phyloP scores from a whole-genome alignment of 2,329 filamentous ascomycete species.

The Epichloe uncinata region DNA sequence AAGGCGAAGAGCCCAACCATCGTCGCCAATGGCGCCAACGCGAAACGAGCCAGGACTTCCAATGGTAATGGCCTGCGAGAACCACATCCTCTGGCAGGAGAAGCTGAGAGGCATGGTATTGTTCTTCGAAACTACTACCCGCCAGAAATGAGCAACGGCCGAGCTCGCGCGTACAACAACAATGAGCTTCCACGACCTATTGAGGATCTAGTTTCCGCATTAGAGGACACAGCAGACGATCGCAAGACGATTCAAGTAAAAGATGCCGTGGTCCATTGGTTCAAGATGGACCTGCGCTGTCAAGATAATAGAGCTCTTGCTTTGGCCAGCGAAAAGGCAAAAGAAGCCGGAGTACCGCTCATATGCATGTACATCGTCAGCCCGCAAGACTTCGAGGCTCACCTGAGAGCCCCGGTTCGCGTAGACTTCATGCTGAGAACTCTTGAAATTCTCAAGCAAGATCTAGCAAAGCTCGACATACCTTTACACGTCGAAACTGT shows the following conservation, averaged over 20 bases:
- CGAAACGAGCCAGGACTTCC: conserved; percentile 20
- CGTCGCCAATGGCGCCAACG: conserved; percentile 12
- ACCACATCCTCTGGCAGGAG: conserved; percentile 32
- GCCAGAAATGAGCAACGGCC: conserved; percentile 69
- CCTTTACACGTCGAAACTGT: conserved; percentile 66
- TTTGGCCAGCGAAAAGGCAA: conserved; percentile 52
- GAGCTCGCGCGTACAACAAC: conserved; percentile 61
- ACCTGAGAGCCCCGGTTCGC: conserved; percentile 56
- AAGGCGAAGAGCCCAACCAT: conserved; percentile 12
- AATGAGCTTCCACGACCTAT: conserved; percentile 60
- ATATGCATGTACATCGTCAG: conserved; percentile 69
- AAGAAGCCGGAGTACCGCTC: conserved; percentile 54
- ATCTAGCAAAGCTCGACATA: conserved; percentile 59
- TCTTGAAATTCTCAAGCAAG: conserved; percentile 48
- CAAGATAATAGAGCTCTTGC: conserved; percentile 61
- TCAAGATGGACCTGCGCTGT: conserved; percentile 67
- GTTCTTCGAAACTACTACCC: conserved; percentile 69
- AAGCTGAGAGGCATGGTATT: conserved; percentile 43
- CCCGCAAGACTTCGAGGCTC: conserved; percentile 74
- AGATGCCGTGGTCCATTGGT: conserved; percentile 73
- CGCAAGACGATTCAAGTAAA: conserved; percentile 40
- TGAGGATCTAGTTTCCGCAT: conserved; percentile 46
- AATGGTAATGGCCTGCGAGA: conserved; percentile 26
- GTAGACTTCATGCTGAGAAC: conserved; percentile 74
- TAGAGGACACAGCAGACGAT: conserved; percentile 43